A percentile compares a stretch with the other conserved stretches of the same genome.
These are phyloP conservation scores for Eutrema salsugineum DNA, from an alignment of 441 rosid species.

Conservation along the genomic window DNA sequence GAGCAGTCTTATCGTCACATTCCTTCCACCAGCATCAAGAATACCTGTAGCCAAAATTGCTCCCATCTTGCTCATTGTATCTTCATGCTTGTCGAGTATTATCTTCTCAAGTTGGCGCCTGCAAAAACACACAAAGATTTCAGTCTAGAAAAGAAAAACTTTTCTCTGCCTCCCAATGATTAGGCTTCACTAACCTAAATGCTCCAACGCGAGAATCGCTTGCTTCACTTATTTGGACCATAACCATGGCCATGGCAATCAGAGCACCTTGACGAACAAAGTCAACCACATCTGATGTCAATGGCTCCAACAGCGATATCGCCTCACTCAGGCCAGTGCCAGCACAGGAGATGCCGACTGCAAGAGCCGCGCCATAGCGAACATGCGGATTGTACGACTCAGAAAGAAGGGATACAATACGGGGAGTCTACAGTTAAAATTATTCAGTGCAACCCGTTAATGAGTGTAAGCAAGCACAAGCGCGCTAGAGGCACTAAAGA, in stretches of 20 bases:
- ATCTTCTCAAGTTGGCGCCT: constrained; percentile 91
- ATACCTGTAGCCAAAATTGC: constrained; percentile 94
- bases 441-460: constrained; percentile 15
- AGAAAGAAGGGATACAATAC: constrained; percentile 80
- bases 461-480: not conserved
- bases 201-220: constrained; percentile 92
- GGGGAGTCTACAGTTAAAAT: constrained; percentile 67
- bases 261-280: constrained; percentile 99
- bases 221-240: constrained; percentile 92
- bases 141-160: not conserved
- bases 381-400: constrained; percentile 95
- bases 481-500: not conserved
- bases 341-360: constrained; percentile 94
- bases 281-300: constrained; percentile 92
- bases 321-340: constrained; percentile 95
- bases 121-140: not conserved
- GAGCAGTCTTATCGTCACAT: constrained; percentile 81
- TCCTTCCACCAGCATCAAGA: constrained; percentile 96
- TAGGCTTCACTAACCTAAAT: constrained; percentile 54
- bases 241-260: constrained; percentile 98
- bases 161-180: not conserved
- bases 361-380: constrained; percentile 96
- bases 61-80: constrained; percentile 97
- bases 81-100: constrained; percentile 87
- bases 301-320: constrained; percentile 83